A percentile compares a stretch with the other conserved stretches of the same genome.
Evolutionary conservation across 176 grass and related monocot genomes (phyloP).

Genomic region (Oryza coarctata): DNA sequence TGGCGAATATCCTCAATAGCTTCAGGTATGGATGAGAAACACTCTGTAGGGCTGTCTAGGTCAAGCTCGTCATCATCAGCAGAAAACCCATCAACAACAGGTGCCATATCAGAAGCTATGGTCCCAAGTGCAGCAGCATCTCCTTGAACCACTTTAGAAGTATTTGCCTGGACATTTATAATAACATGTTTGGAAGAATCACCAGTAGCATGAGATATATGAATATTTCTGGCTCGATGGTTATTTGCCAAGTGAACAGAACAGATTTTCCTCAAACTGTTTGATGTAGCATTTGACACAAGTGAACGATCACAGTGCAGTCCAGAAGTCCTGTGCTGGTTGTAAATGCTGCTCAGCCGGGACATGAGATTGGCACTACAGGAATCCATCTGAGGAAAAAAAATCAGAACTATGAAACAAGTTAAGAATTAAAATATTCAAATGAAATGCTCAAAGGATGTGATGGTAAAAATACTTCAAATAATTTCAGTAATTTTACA

Average conservation of each 20-base stretch:
- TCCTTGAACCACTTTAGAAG: conserved; percentile 36
- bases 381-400: conserved; percentile 1
- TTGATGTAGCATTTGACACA: conserved; percentile 15
- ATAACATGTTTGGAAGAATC: conserved; percentile 22
- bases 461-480: background rate
- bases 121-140: conserved; percentile 56
- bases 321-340: conserved; percentile 23
- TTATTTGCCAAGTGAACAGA: conserved; percentile 23
- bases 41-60: conserved; percentile 78
- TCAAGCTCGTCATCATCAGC: conserved; percentile 64
- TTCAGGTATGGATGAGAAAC: conserved; percentile 82
- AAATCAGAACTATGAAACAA: conserved; percentile 16
- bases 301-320: conserved; percentile 12
- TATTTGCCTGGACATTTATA: conserved; percentile 33
- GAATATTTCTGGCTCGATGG: conserved; percentile 20
- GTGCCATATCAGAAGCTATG: conserved; percentile 63
- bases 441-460: background rate
- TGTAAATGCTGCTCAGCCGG: conserved; percentile 21
- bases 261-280: conserved; percentile 21
- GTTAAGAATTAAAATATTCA: background rate
- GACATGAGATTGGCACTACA: conserved; percentile 33
- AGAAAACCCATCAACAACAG: conserved; percentile 56
- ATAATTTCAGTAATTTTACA: background rate
- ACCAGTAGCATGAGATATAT: conserved; percentile 30
- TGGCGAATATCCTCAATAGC: conserved; percentile 87